Conservation (phyloP, 2,329 filamentous ascomycete genomes). For the Cladosporium oxysporum region DNA sequence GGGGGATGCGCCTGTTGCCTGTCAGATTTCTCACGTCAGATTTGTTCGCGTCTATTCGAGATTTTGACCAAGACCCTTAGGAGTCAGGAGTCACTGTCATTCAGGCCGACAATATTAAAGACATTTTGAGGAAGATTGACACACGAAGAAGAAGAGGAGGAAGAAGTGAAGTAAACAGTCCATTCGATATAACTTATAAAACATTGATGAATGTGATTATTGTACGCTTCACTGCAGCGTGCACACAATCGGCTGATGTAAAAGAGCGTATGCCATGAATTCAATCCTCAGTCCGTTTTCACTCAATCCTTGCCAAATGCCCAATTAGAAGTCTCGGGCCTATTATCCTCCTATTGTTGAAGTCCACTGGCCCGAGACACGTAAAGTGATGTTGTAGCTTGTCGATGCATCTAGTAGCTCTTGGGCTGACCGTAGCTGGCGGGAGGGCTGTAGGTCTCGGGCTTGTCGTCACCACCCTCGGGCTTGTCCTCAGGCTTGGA, state of each 20-base stretch:
- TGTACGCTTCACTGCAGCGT: neutral
- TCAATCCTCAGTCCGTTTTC: neutral
- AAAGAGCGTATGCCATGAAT: neutral
- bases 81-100: neutral
- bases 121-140: neutral
- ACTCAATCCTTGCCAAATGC: neutral
- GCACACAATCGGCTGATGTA: neutral
- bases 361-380: neutral
- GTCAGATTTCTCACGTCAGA: neutral
- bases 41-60: neutral
- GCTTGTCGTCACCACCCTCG: slow-evolving; percentile 38
- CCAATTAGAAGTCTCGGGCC: neutral
- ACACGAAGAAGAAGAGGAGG: neutral
- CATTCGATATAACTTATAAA: neutral
- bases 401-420: neutral
- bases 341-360: neutral
- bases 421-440: neutral
- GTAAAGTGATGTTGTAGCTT: neutral
- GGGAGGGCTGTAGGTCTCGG: neutral
- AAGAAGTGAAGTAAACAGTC: neutral
- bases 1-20: neutral
- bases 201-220: neutral
- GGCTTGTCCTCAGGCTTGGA: slow-evolving; percentile 89
- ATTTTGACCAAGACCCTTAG: neutral
- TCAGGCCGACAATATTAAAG: neutral